Conservation (phyloP, 305 asterid species). For the Fraxinus greggii region DNA sequence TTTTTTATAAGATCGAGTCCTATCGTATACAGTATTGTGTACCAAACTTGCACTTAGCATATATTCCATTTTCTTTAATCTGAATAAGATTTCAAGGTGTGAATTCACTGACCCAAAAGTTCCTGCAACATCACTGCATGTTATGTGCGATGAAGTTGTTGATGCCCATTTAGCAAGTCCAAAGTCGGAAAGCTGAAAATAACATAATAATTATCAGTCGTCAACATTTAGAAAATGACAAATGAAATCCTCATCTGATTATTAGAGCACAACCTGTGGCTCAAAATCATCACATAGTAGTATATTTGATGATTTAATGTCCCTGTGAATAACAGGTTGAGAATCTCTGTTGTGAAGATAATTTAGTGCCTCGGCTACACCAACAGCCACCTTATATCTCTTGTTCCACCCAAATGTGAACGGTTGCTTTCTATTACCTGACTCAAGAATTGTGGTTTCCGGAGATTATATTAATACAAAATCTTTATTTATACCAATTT, state of each 20-base stretch:
- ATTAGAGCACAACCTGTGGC: conserved; percentile 67
- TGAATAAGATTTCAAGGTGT: conserved; percentile 5
- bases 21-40: background rate
- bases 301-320: conserved; percentile 91
- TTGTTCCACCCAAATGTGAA: conserved; percentile 62
- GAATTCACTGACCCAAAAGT: conserved; percentile 70
- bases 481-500: background rate
- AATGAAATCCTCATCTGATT: background rate
- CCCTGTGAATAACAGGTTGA: conserved; percentile 83
- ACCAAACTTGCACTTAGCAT: background rate
- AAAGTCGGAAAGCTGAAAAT: conserved; percentile 80
- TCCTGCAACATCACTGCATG: conserved; percentile 87
- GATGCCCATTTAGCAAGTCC: conserved; percentile 98
- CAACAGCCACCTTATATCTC: conserved; percentile 77
- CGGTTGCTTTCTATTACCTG: conserved; percentile 60
- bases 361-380: conserved; percentile 91
- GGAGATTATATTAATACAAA: conserved; percentile 7
- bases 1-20: background rate
- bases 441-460: conserved; percentile 8
- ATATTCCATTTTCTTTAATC: background rate
- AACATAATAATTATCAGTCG: background rate
- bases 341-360: conserved; percentile 76
- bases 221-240: background rate
- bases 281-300: conserved; percentile 81
- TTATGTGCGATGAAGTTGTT: conserved; percentile 61